Conservation (phyloP, 768 basidiomycete genomes). For the Collybia mongolica region DNA sequence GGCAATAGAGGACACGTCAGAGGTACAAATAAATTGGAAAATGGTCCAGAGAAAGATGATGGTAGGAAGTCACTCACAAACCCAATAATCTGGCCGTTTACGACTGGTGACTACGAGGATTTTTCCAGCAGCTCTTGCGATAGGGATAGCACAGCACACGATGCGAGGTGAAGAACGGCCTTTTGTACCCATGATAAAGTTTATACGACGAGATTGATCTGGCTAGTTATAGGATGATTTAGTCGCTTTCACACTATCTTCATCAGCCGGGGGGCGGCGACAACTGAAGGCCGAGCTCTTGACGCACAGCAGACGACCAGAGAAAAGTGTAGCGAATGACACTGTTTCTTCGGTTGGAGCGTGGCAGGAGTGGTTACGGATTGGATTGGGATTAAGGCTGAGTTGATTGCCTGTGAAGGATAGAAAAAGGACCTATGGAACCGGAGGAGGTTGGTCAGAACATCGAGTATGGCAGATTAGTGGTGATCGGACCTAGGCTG, state of each 20-base stretch:
- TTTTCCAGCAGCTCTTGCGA: slow-evolving; percentile 69
- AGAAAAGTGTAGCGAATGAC: slow-evolving; percentile 9
- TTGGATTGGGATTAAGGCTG: background rate
- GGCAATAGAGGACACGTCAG: slow-evolving; percentile 10
- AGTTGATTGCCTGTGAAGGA: background rate
- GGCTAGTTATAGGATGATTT: slow-evolving; percentile 3
- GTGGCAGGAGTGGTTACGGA: background rate
- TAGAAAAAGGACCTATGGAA: slow-evolving; percentile 2
- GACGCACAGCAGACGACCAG: slow-evolving; percentile 21
- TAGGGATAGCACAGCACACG: slow-evolving; percentile 90
- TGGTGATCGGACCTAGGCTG: slow-evolving; percentile 26
- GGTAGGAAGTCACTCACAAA: slow-evolving; percentile 65
- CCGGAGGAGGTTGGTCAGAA: background rate
- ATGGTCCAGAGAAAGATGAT: slow-evolving; percentile 10
- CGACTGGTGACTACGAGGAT: slow-evolving; percentile 84
- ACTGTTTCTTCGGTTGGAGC: slow-evolving; percentile 4
- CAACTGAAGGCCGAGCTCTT: slow-evolving; percentile 15
- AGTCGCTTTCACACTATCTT: slow-evolving; percentile 25
- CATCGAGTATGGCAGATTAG: background rate
- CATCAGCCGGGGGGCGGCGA: slow-evolving; percentile 21
- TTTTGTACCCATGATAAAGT: slow-evolving; percentile 54
- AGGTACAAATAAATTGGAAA: background rate
- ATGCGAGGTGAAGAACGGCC: slow-evolving; percentile 79
- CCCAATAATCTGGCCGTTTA: slow-evolving; percentile 79
- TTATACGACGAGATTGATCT: slow-evolving; percentile 2